Base-by-base conservation (phyloP, 192 early-diverging fungal species). In the Backusella australiensis region DNA sequence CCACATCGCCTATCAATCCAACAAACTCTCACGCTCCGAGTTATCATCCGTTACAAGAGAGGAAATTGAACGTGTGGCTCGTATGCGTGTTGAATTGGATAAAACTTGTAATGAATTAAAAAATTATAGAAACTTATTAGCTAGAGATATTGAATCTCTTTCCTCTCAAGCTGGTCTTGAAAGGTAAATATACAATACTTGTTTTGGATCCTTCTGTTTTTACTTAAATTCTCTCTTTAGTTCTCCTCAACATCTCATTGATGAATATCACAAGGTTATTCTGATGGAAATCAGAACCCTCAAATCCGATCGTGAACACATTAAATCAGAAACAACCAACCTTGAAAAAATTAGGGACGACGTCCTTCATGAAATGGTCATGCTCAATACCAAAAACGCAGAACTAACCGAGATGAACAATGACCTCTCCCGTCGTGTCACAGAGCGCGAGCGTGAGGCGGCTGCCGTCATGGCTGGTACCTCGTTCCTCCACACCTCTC, bases 381-480 rank as follows among this genome's bases (percentile, higher is more conserved):
- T 83, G 19, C 71, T 90, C 5, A 90, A 85, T 44, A 82, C 84
- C 34, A 84, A 86, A 44, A 88, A 90, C 52, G 82, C 86, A 15
- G 87, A 88, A 69, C 74, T 90, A 1, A 80, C 84, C 7, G 80
- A 76, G 17, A 85, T 88, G 63, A 90, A 90, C 73, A 90, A 88
- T 76, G 89, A 90, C 39, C 76, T 90, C 63, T 84, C 83, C 35
- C 77, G 81, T 52, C 80, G 78, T 49, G 75, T 77, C 7, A 80
- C 72, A 8, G 82, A 83, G 29, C 69, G 75, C 5, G 80, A 81
- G 46, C 42, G 82, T 46, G 82, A 83, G 46, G 79, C 82, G 9
- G 78, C 76, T 29, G 82, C 82, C 9, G 70, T 83, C 12, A 80
- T 83, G 75, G 82, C 82, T 0, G 79, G 78, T 8, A 83, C 82